These are phyloP conservation scores for Macadamia integrifolia DNA, from an alignment of 164 flowering plant species.

Conservation along the genomic window DNA sequence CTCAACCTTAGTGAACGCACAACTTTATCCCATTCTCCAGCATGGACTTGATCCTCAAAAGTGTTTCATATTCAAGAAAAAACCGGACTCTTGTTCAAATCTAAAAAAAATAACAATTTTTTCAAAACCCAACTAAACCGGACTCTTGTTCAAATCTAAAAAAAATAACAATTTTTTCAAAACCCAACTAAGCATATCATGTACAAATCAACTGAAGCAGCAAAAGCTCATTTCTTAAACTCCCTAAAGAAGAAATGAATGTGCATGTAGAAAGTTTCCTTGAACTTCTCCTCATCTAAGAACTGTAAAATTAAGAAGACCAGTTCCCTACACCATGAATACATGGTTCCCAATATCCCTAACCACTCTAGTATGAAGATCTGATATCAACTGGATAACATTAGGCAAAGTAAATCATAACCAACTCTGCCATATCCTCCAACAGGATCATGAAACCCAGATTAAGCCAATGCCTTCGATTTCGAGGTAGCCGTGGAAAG, in stretches of 20 bases:
- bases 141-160: constrained; percentile 31
- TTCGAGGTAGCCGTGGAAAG: too few relatives aligned
- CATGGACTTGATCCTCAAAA: constrained; percentile 59
- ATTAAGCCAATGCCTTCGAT: too few relatives aligned
- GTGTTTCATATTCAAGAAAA: constrained; percentile 64
- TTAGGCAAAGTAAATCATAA: too few relatives aligned
- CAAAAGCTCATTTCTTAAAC: too few relatives aligned
- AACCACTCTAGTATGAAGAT: constrained; percentile 64
- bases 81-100: constrained; percentile 68
- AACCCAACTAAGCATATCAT: too few relatives aligned
- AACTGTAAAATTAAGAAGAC: constrained; percentile 67
- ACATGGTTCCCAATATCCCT: constrained; percentile 59
- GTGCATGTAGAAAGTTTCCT: constrained; percentile 65
- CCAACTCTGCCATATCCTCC: too few relatives aligned
- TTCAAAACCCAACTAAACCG: too few relatives aligned
- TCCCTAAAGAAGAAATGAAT: constrained; percentile 1
- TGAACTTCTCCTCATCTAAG: constrained; percentile 69
- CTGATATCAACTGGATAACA: background rate
- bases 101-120: too few relatives aligned
- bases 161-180: background rate
- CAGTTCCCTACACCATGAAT: constrained; percentile 63
- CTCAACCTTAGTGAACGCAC: constrained; percentile 62
- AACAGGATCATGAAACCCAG: too few relatives aligned
- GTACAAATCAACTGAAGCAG: background rate
- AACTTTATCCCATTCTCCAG: constrained; percentile 76